phyloP scores from a whole-genome alignment of 1,139 yeast genomes.

The Pichia sp. region DNA sequence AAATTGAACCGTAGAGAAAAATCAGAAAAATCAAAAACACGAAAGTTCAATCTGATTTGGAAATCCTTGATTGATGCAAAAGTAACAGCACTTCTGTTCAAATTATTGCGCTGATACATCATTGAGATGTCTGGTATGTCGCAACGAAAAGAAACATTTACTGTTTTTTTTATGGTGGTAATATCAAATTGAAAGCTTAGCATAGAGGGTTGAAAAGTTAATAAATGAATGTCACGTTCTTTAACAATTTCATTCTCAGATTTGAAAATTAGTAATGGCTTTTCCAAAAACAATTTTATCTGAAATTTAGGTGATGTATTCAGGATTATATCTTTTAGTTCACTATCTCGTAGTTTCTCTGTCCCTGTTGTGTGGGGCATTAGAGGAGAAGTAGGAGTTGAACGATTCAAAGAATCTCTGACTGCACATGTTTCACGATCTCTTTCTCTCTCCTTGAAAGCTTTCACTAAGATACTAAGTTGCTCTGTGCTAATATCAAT shows the following conservation, averaged over 20 bases:
- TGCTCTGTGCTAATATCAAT: slow-evolving; percentile 29
- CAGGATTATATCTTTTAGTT: slow-evolving; percentile 4
- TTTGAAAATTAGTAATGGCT: slow-evolving; percentile 27
- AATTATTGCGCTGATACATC: slow-evolving; percentile 21
- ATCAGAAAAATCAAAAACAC: slow-evolving; percentile 1
- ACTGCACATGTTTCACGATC: background rate
- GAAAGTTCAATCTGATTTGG: slow-evolving; percentile 6
- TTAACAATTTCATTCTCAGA: slow-evolving; percentile 14
- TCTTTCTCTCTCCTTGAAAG: slow-evolving; percentile 6
- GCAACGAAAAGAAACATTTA: slow-evolving; percentile 18
- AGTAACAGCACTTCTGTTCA: slow-evolving; percentile 9
- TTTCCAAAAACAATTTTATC: slow-evolving; percentile 27
- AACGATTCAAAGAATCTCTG: no score
- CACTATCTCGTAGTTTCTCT: background rate
- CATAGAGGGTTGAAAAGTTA: slow-evolving; percentile 25
- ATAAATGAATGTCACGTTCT: slow-evolving; percentile 20
- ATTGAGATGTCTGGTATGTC: slow-evolving; percentile 24
- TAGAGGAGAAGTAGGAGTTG: no score
- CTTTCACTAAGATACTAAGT: slow-evolving; percentile 22
- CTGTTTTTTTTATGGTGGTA: slow-evolving; percentile 1
- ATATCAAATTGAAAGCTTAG: slow-evolving; percentile 22
- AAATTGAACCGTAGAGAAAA: slow-evolving; percentile 13
- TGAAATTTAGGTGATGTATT: slow-evolving; percentile 19
- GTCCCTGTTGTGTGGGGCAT: background rate
- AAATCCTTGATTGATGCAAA: slow-evolving; percentile 18